A percentile compares a stretch with the other conserved stretches of the same genome.
Evolutionary conservation across 1,284 basidiomycete genomes (phyloP).

Genomic region (Fomitiporia mediterranea): DNA sequence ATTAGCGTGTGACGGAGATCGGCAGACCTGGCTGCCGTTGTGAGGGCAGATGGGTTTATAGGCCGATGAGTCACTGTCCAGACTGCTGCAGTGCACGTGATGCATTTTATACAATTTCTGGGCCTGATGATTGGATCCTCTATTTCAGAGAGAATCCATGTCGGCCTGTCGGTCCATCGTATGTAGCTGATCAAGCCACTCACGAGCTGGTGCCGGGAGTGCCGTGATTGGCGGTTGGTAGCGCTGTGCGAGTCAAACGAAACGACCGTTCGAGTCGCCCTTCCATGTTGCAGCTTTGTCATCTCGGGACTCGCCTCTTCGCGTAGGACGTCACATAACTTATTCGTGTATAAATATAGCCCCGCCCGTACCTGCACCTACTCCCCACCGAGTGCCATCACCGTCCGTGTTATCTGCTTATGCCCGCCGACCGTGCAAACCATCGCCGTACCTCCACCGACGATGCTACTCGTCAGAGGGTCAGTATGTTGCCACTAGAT

Average conservation of each 20-base stretch:
- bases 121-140: too few species aligned
- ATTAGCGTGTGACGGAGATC: background rate
- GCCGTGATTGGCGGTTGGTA: too few species aligned
- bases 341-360: background rate
- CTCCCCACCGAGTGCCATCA: background rate
- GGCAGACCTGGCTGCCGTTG: background rate
- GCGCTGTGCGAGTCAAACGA: background rate
- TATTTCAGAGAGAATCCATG: too few species aligned
- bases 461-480: slow-evolving; percentile 17
- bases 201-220: too few species aligned
- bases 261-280: background rate
- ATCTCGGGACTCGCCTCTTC: background rate
- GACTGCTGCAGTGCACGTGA: background rate
- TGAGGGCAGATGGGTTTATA: background rate
- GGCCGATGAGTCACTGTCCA: background rate
- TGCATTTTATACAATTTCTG: too few species aligned
- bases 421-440: slow-evolving; percentile 15
- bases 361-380: background rate
- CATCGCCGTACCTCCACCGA: slow-evolving; percentile 17
- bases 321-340: background rate
- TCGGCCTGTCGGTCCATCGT: too few species aligned
- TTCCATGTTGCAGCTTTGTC: background rate
- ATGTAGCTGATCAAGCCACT: too few species aligned
- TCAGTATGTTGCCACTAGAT: too few species aligned
- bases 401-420: background rate